Percentiles rank a stretch among this genome's conserved stretches.
Conservation (phyloP, 2,329 filamentous ascomycete genomes). For the Mycosphaerelloides madeirae region DNA sequence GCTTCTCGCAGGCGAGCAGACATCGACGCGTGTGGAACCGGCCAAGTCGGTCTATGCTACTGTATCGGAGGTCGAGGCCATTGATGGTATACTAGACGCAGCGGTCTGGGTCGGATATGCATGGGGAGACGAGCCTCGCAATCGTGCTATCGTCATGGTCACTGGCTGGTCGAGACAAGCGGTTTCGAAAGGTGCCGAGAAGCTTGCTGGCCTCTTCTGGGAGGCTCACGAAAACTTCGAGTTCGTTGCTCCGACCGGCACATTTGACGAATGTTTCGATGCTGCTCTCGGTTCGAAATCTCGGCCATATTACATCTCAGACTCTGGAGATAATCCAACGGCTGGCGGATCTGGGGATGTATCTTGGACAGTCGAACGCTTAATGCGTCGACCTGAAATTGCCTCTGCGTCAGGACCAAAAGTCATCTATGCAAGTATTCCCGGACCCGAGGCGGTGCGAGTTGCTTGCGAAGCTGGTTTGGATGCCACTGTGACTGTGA, state of each 20-base stretch:
- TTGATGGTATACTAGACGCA: constrained; percentile 14
- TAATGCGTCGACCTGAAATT: constrained; percentile 12
- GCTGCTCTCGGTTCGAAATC: constrained; percentile 6
- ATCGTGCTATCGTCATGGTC: constrained; percentile 18
- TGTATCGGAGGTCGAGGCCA: constrained; percentile 12
- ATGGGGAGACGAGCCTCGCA: constrained; percentile 19
- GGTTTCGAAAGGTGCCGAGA: constrained; percentile 13
- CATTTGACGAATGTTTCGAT: constrained; percentile 16
- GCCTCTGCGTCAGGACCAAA: not conserved
- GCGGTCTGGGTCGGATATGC: constrained; percentile 21
- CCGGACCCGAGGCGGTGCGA: constrained; percentile 12
- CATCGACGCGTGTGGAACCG: constrained; percentile 17
- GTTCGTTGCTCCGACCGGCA: constrained; percentile 18
- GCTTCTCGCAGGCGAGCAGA: constrained; percentile 18
- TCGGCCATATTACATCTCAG: constrained; percentile 20
- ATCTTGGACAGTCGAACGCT: constrained; percentile 14
- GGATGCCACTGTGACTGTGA: constrained; percentile 12
- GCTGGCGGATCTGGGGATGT: constrained; percentile 21
- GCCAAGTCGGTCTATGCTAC: constrained; percentile 16
- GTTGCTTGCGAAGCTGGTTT: constrained; percentile 14
- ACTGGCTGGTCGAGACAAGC: constrained; percentile 15
- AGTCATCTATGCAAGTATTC: constrained; percentile 20
- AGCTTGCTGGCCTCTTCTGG: constrained; percentile 18
- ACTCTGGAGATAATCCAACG: constrained; percentile 23
- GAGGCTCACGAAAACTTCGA: constrained; percentile 15